phyloP scores from a whole-genome alignment of 768 basidiomycete species.

The Hypholoma fasciculare region DNA sequence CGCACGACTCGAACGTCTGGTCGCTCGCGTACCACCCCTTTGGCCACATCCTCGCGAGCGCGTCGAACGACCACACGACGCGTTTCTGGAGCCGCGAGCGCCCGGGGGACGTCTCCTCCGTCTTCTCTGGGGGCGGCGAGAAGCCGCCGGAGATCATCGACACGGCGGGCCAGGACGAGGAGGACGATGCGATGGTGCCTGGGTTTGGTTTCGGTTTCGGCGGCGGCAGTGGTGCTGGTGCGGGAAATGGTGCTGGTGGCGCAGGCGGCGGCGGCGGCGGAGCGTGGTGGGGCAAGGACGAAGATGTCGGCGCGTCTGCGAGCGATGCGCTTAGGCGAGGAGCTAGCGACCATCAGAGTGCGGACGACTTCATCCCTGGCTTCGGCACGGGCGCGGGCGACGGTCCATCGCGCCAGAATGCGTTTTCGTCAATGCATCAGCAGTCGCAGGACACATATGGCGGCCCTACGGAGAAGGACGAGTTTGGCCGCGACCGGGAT shows the following conservation, averaged over 20 bases:
- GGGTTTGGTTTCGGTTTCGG: constrained; percentile 57
- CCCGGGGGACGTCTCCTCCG: constrained; percentile 78
- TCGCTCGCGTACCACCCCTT: constrained; percentile 93
- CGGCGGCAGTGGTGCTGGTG: constrained; percentile 29
- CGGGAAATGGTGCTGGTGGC: constrained; percentile 35
- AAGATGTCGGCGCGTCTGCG: constrained; percentile 30
- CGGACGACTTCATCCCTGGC: constrained; percentile 68
- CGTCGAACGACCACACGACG: constrained; percentile 98
- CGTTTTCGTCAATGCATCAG: constrained; percentile 23
- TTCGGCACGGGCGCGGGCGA: constrained; percentile 41
- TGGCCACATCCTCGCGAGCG: constrained; percentile 91
- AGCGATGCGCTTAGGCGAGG: constrained; percentile 21
- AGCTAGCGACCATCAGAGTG: constrained; percentile 29
- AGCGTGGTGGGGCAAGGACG: constrained; percentile 48
- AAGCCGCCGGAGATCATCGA: constrained; percentile 75
- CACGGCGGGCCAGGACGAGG: constrained; percentile 62
- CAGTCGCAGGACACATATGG: constrained; percentile 54
- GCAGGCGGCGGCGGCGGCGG: constrained; percentile 21
- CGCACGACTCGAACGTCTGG: constrained; percentile 99
- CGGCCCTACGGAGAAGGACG: constrained; percentile 31
- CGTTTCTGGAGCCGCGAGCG: constrained; percentile 97
- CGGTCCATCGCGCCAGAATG: constrained; percentile 23
- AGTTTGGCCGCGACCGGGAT: constrained; percentile 33
- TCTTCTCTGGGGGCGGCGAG: constrained; percentile 80
- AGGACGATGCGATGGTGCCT: constrained; percentile 73